These are phyloP conservation scores for Candida germanica DNA, from an alignment of 805 yeast genomes.

Conservation along the genomic window DNA sequence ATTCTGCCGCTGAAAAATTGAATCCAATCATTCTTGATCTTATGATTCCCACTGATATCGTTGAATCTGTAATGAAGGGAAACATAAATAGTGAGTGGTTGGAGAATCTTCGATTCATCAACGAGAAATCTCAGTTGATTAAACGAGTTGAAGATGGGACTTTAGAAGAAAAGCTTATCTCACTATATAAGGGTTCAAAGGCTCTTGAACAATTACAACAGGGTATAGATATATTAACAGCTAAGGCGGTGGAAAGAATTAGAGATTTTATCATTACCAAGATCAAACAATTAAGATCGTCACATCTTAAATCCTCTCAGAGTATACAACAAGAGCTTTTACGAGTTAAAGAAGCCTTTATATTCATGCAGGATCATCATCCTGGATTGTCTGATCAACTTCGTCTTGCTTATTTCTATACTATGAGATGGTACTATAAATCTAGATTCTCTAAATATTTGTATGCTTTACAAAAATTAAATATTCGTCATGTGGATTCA, in stretches of 20 bases:
- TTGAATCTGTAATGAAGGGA: constrained; percentile 55
- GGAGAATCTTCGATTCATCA: constrained; percentile 56
- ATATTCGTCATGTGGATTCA: constrained; percentile 52
- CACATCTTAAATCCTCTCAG: constrained; percentile 61
- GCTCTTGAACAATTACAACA: constrained; percentile 29
- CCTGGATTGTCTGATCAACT: constrained; percentile 68
- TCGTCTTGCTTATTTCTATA: constrained; percentile 74
- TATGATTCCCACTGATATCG: constrained; percentile 70
- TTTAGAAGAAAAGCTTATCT: constrained; percentile 7
- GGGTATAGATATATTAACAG: constrained; percentile 49
- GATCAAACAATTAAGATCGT: constrained; percentile 62
- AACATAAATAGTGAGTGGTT: constrained; percentile 62
- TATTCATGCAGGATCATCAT: constrained; percentile 54
- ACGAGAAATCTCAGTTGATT: constrained; percentile 58
- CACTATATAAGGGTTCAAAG: constrained; percentile 11
- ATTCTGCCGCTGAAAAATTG: constrained; percentile 39
- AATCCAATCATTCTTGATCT: constrained; percentile 77
- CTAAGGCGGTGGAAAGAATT: constrained; percentile 70
- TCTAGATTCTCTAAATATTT: constrained; percentile 75
- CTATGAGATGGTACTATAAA: constrained; percentile 92
- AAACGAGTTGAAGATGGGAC: constrained; percentile 14
- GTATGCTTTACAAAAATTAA: constrained; percentile 65
- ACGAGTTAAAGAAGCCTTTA: constrained; percentile 57
- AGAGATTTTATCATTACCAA: constrained; percentile 63
- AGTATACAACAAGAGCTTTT: constrained; percentile 65